A percentile compares a stretch with the other conserved stretches of the same genome.
Conservation (phyloP, 768 basidiomycete genomes). For the Naematelia aurantialba region DNA sequence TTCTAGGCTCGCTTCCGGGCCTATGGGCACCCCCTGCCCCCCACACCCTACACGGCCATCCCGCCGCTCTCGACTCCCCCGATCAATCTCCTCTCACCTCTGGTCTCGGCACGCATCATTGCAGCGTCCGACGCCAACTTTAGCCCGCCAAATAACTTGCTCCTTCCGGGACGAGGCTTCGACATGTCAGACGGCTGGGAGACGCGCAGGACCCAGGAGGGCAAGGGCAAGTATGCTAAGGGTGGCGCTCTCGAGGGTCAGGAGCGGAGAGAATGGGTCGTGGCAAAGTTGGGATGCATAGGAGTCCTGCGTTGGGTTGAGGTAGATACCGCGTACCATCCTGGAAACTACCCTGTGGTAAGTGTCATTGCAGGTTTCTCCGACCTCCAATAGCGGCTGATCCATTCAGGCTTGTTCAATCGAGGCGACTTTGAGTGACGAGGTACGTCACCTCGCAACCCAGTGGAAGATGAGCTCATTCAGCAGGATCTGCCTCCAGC, state of each 20-base stretch:
- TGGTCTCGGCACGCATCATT: constrained; percentile 79
- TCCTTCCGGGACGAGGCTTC: constrained; percentile 77
- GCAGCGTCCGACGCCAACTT: constrained; percentile 91
- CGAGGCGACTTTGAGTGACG: constrained; percentile 27
- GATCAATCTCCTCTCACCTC: constrained; percentile 87
- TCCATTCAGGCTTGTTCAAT: constrained; percentile 24
- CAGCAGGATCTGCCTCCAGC: constrained; percentile 41
- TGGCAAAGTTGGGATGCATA: constrained; percentile 79
- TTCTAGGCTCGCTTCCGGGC: constrained; percentile 82
- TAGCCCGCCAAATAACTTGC: constrained; percentile 82
- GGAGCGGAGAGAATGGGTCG: constrained; percentile 71
- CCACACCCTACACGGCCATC: constrained; percentile 42
- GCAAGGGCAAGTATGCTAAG: constrained; percentile 59
- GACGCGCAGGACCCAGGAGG: constrained; percentile 73
- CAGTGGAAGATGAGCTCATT: not conserved
- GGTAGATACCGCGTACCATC: constrained; percentile 92
- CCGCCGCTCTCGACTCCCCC: constrained; percentile 33
- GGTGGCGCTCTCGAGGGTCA: constrained; percentile 22
- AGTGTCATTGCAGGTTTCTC: constrained; percentile 13
- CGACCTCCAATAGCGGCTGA: constrained; percentile 2
- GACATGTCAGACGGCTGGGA: constrained; percentile 99
- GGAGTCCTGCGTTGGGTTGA: constrained; percentile 65
- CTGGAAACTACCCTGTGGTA: constrained; percentile 81
- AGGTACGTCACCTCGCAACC: constrained; percentile 6
- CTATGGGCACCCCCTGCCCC: constrained; percentile 67